Base-by-base conservation (phyloP, 2,329 filamentous ascomycete genomes). In the Hypoxylon sp. region DNA sequence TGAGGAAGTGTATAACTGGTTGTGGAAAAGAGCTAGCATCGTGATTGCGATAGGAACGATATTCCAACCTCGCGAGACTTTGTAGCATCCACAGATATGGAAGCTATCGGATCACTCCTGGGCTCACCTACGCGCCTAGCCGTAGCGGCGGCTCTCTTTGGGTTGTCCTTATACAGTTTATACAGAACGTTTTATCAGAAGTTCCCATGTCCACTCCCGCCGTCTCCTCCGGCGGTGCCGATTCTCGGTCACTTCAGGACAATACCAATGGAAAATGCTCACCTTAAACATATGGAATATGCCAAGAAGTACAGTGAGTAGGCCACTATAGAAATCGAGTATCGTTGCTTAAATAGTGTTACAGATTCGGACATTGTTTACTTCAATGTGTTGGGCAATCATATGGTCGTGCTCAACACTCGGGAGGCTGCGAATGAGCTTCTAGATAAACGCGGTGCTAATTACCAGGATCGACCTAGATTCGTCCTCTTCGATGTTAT, bases 111-210 rank as follows among this genome's bases (percentile, higher is more conserved):
- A 19, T 65, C 55, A 52, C 23, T 67, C 30, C 9, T 65, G 2
- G 50, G 34, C 2, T 65, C 64, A 10, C 67, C 61, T 41, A 49
- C 58, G 38, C 50, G 55, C 2, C 38, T 67, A 6, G 36, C 43
- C 2, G n/a, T 67, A 23, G 25, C 17, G 4, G 10, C 41, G n/a
- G 21, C 30, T 0, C 10, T 67, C 30, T n/a, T 61, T 13, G 52
- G 52, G 1, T 10, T 52, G 3, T 55, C 64, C 34, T 11, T 85
- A 83, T 7, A 89, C 77, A n/a, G 89, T 49, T 17, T 60, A 21
- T 60, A 64, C 11, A 56, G 45, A 38, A 50, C 13, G 2, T 17
- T 62, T 14, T 60, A 64, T n/a, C 62, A 19, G 19, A 57, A 25
- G 6, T 66, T 57, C 50, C 66, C 68, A 7, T 65, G 30, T 46